Conservation (phyloP, 2,329 filamentous ascomycete species). For the Berkeleyomyces rouxiae region DNA sequence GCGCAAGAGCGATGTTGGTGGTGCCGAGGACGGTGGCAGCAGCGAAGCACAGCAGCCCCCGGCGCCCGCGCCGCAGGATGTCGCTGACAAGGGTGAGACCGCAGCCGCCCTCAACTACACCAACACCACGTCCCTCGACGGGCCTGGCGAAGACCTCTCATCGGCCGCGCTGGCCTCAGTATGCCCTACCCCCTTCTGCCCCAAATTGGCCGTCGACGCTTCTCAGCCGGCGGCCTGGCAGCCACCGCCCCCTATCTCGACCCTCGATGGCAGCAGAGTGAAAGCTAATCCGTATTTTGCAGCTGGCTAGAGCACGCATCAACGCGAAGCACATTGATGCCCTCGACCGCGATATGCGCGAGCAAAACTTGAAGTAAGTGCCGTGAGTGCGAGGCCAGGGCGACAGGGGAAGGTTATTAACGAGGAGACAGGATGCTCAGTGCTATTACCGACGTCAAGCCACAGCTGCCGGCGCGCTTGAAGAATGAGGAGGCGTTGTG, state of each 20-base stretch:
- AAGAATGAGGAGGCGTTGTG: constrained; percentile 3
- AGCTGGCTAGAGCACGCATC: constrained; percentile 20
- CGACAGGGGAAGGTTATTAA: background rate
- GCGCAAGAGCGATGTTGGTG: constrained; percentile 14
- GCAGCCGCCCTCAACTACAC: constrained; percentile 16
- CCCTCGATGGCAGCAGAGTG: background rate
- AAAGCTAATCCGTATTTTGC: background rate
- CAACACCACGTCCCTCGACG: constrained; percentile 15
- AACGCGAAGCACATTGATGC: constrained; percentile 34
- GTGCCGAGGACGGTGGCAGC: constrained; percentile 16
- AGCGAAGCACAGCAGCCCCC: constrained; percentile 13
- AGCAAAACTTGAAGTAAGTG: constrained; percentile 32
- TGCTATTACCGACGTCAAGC: constrained; percentile 10
- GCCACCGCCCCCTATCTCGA: background rate
- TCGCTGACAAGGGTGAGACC: constrained; percentile 7
- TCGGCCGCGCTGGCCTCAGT: constrained; percentile 52
- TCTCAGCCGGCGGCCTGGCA: too few relatives aligned
- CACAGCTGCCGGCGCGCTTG: constrained; percentile 8
- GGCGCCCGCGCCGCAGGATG: constrained; percentile 15
- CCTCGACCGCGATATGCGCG: constrained; percentile 39
- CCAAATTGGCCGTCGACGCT: constrained; percentile 21
- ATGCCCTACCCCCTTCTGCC: constrained; percentile 30
- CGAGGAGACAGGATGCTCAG: constrained; percentile 6
- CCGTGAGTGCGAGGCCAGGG: background rate
- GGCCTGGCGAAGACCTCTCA: constrained; percentile 44